These are phyloP conservation scores for Saccharomyces hybrid DNA, from an alignment of 1,139 yeast genomes.

Conservation along the genomic window DNA sequence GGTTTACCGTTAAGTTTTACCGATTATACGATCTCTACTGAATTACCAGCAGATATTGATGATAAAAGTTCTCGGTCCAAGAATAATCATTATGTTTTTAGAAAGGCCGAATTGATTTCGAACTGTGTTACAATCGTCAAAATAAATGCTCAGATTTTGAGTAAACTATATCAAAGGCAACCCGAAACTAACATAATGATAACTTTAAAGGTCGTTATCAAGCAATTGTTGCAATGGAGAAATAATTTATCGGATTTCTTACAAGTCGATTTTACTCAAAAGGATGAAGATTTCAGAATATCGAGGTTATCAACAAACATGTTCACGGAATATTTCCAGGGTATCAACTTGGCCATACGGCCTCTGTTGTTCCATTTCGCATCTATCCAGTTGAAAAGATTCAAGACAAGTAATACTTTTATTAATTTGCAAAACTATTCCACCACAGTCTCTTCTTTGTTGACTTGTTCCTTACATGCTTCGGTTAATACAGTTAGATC, in stretches of 20 bases:
- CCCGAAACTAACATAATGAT: conserved; percentile 70
- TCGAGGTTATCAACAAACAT: conserved; percentile 66
- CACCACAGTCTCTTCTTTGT: conserved; percentile 54
- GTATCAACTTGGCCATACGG: conserved; percentile 73
- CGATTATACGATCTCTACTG: conserved; percentile 72
- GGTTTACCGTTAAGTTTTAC: conserved; percentile 74
- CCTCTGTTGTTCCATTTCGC: conserved; percentile 78
- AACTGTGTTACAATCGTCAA: conserved; percentile 77
- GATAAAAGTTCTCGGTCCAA: conserved; percentile 49
- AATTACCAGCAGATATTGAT: conserved; percentile 64
- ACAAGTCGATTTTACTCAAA: conserved; percentile 53
- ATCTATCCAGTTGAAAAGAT: conserved; percentile 53
- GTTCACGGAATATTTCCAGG: conserved; percentile 82
- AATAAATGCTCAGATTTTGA: conserved; percentile 66
- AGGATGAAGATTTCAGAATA: conserved; percentile 42
- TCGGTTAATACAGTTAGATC: conserved; percentile 72
- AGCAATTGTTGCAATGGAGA: conserved; percentile 64
- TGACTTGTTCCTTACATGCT: conserved; percentile 79
- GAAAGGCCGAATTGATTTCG: conserved; percentile 70
- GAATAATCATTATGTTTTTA: conserved; percentile 65
- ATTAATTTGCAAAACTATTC: conserved; percentile 65
- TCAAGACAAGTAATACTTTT: conserved; percentile 45
- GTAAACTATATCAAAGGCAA: conserved; percentile 67
- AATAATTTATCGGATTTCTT: conserved; percentile 55
- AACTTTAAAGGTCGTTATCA: conserved; percentile 63